These are phyloP conservation scores for Lavandula angustifolia DNA, from an alignment of 257 asterid genomes.

Conservation along the genomic window DNA sequence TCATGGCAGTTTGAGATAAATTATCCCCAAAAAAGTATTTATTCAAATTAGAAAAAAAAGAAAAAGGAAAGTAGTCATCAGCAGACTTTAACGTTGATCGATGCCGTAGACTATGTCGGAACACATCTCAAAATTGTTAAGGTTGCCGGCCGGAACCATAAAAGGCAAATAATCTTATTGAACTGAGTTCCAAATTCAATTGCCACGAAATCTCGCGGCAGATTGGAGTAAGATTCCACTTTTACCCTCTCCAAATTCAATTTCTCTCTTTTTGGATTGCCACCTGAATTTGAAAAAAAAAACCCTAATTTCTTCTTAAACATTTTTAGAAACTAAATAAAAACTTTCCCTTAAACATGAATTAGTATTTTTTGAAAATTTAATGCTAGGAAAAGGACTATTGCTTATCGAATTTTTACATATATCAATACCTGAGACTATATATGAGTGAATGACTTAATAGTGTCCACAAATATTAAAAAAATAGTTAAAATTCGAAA, in stretches of 20 bases:
- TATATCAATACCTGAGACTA: too few relatives aligned
- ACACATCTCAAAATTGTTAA: background rate
- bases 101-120: conserved; percentile 8
- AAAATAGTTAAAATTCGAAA: too few relatives aligned
- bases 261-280: background rate
- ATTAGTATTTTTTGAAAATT: background rate
- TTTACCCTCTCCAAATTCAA: background rate
- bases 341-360: background rate
- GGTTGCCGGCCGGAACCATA: conserved; percentile 4
- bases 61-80: background rate
- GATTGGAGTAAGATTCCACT: background rate
- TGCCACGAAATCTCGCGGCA: too few relatives aligned
- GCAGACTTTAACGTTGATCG: conserved; percentile 1
- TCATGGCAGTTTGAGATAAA: conserved; percentile 40
- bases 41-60: background rate
- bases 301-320: background rate
- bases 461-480: too few relatives aligned
- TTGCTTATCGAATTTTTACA: too few relatives aligned
- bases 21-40: background rate
- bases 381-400: too few relatives aligned
- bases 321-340: conserved; percentile 1
- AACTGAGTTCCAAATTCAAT: conserved; percentile 16
- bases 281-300: background rate
- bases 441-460: too few relatives aligned
- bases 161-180: background rate